Evolutionary conservation across 768 basidiomycete genomes (phyloP), one percentile per base, ranked within the genome.

Genomic region (Collybiopsis luxurians): DNA sequence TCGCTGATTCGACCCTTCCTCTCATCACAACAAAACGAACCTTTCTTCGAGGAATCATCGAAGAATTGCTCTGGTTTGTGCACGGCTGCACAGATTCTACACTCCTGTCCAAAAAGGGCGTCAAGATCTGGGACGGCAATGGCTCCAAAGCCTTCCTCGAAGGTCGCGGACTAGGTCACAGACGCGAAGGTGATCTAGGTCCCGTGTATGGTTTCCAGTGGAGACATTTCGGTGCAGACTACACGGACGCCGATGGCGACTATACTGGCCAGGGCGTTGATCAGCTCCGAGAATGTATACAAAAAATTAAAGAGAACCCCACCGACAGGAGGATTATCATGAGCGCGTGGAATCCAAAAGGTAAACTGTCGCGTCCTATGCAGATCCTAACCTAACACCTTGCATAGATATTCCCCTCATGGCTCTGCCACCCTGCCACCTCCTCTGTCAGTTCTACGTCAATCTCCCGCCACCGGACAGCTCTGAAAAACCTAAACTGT

Each of bases 401-500:
- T 19, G 4, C 11, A n/a, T 64, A 98, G 96, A 97, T 71, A 90
- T 99, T 24, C 84, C 87, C 0, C 78, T 82, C 38, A 99, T 98
- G 97, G 97, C 97, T 0, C 84, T 99, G 0, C 97, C 97, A 0
- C 97, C 97, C 0, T 99, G 97, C 71, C 97, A 98, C 73, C 89
- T 98, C 85, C 88, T 98, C 72, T 98, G 95, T 74, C 97, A 99
- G 69, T 99, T 99, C 80, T 98, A 93, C 76, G 96, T 99, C 34
- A 89, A 93, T 66, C 86, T 96, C 34, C 90, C 96, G 0, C 72
- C 84, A 3, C 61, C 78, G 0, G 63, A 71, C 13, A 64, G 77
- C 17, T 78, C 84, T 1, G 67, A 75, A 17, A 86, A 83, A 61
- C 88, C 87, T 9, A 82, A 82, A 56, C 86, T 98, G 17, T 95